Percentiles rank a stretch among this genome's conserved stretches.
These are phyloP conservation scores for Tylopilus subfusipes DNA, from an alignment of 768 basidiomycete species.

Conservation along the genomic window DNA sequence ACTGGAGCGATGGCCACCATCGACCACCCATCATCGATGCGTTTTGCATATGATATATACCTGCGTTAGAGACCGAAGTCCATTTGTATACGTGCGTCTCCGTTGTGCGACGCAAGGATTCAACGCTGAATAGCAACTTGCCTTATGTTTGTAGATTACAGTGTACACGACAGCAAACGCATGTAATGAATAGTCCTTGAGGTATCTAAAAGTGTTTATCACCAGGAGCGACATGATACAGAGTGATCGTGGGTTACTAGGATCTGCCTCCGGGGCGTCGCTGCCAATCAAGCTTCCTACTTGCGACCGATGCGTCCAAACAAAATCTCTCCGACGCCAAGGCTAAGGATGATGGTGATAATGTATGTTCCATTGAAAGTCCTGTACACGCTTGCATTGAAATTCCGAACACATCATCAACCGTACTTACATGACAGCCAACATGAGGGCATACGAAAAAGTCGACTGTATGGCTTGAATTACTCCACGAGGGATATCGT, in stretches of 20 bases:
- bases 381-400: constrained; percentile 43
- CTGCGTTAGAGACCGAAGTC: no score
- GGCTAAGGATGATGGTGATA: constrained; percentile 65
- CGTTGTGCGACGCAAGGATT: no score
- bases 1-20: no score
- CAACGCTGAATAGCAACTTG: neutral
- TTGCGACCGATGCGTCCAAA: constrained; percentile 27
- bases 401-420: neutral
- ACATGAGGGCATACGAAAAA: constrained; percentile 71
- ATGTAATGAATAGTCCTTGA: neutral
- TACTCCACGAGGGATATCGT: constrained; percentile 70
- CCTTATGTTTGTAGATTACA: neutral
- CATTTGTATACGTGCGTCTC: no score
- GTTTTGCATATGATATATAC: no score
- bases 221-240: neutral
- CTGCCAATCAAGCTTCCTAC: neutral
- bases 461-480: constrained; percentile 61
- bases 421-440: constrained; percentile 67
- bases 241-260: neutral
- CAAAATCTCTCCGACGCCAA: constrained; percentile 65
- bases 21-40: no score
- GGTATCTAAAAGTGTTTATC: neutral
- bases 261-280: neutral
- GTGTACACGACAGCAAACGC: neutral
- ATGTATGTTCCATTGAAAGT: constrained; percentile 79